phyloP scores from a whole-genome alignment of 2,329 filamentous ascomycete species.

The Phoma sp. region DNA sequence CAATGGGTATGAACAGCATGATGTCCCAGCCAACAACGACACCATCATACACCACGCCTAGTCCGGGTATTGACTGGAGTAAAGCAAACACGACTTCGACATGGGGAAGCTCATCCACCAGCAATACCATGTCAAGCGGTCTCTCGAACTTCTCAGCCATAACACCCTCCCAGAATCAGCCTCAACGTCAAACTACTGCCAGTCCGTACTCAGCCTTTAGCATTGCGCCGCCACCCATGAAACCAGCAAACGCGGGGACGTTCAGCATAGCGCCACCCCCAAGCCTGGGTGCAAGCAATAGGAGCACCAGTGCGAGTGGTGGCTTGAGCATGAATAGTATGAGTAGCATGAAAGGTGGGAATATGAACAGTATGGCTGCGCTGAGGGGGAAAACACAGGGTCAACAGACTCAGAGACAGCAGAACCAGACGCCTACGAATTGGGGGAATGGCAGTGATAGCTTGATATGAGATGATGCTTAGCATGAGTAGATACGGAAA shows the following conservation, averaged over 20 bases:
- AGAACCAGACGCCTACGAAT: conserved; percentile 25
- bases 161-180: conserved; percentile 54
- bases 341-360: conserved; percentile 6
- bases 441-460: conserved; percentile 38
- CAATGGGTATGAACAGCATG: conserved; percentile 46
- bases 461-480: conserved; percentile 26
- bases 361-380: conserved; percentile 34
- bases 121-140: conserved; percentile 20
- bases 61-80: conserved; percentile 40
- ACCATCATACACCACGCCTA: conserved; percentile 36
- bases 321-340: conserved; percentile 30
- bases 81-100: conserved; percentile 30
- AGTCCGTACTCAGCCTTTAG: conserved; percentile 46
- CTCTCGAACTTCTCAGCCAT: conserved; percentile 59
- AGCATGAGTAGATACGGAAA: background rate
- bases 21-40: conserved; percentile 31
- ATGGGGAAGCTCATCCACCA: conserved; percentile 33
- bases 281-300: conserved; percentile 17
- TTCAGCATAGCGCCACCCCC: conserved; percentile 42
- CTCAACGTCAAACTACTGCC: conserved; percentile 25
- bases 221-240: conserved; percentile 49
- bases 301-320: conserved; percentile 8
- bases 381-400: conserved; percentile 36
- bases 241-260: conserved; percentile 20
- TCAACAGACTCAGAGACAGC: conserved; percentile 30